Percentiles rank a stretch among this genome's conserved stretches.
These are phyloP conservation scores for Dipteronia sinensis DNA, from an alignment of 345 rosid genomes.

Conservation along the genomic window DNA sequence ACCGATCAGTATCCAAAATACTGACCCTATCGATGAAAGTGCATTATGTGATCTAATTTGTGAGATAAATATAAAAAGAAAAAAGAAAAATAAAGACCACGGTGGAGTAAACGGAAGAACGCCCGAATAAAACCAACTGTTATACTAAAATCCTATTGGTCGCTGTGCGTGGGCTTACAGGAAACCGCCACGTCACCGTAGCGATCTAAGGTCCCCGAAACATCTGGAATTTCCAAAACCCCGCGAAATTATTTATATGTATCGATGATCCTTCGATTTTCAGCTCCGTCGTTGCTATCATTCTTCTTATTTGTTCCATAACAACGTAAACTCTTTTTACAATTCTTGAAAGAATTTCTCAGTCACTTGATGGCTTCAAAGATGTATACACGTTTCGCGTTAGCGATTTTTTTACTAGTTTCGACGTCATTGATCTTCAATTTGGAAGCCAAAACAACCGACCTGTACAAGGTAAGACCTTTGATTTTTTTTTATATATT, in stretches of 20 bases:
- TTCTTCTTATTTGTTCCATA: no score
- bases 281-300: no score
- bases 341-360: no score
- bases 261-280: conserved; percentile 7
- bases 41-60: no score
- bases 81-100: no score
- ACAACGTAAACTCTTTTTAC: neutral
- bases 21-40: no score
- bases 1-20: no score
- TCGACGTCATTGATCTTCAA: conserved; percentile 36
- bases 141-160: conserved; percentile 63
- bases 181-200: conserved; percentile 56
- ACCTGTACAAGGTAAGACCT: conserved; percentile 71
- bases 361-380: conserved; percentile 17
- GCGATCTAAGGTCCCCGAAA: conserved; percentile 38
- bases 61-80: no score
- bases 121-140: neutral
- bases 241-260: conserved; percentile 36
- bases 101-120: no score
- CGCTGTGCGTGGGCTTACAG: conserved; percentile 43
- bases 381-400: conserved; percentile 34
- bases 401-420: conserved; percentile 28
- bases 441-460: conserved; percentile 50
- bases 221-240: conserved; percentile 34
- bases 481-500: neutral